Evolutionary conservation across 1,284 basidiomycete genomes (phyloP), one percentile per base, ranked within the genome.

Genomic region (Ceratobasidium sp.): DNA sequence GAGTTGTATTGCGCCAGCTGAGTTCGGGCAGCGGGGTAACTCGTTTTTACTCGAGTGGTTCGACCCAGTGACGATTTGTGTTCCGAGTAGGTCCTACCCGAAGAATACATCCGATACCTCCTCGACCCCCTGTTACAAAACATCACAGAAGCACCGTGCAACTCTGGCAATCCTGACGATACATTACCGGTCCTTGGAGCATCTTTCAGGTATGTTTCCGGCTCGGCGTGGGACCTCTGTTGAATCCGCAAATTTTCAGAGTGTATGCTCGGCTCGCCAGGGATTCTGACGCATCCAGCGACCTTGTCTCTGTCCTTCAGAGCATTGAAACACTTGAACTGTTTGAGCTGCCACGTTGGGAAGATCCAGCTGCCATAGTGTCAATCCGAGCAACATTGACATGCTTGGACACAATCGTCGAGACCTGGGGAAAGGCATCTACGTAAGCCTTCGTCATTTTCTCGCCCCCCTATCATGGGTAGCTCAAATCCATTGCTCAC

Each of bases 81-180:
- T 20, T 47, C 32, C 4, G 32, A 64, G 20, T 67, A 67, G 64
- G 50, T 25, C 6, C n/a, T 67, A 34, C 64, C 64, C 27, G 64
- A 67, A 20, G 64, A 67, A 42, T 67, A 67, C 25, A 29, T 67
- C 40, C 52, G 52, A 5, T 67, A 67, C 52, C 64, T 67, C 27
- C 64, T 67, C 38, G 64, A 67, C 38, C 64, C 64, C 52, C 38
- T 20, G 17, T 34, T 45, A 5, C 40, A 45, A 27, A 2, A 25
- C 52, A 35, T n/a, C 45, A 35, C 7, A 38, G 40, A n/a, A 34
- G 22, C 27, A 25, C 35, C 55, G 27, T 25, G 40, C 25, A 31
- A 52, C 22, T 17, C 42, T 54, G 31, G 34, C 27, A n/a, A 34
- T 15, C 5, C 29, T 10, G 40, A 69, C 17, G 54, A 49, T 27